Evolutionary conservation across 2,329 filamentous ascomycete genomes (phyloP).

Genomic region (Ceratocystis ficicola): DNA sequence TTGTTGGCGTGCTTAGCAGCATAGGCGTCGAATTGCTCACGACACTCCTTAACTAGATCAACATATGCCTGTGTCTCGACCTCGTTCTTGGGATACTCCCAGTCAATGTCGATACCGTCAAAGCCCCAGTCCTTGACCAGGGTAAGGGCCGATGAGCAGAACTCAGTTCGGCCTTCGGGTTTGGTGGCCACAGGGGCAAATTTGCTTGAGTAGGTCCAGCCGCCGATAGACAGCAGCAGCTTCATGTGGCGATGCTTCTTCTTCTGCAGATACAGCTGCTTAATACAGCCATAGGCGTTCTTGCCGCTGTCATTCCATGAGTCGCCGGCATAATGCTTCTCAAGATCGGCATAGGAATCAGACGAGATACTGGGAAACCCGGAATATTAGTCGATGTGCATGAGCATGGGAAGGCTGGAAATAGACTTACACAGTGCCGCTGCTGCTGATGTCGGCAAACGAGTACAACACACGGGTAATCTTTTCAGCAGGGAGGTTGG

Average conservation of each 20-base stretch:
- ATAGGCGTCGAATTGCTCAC: constrained; percentile 35
- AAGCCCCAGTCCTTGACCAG: constrained; percentile 57
- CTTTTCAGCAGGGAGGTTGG: constrained; percentile 53
- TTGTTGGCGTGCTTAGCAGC: constrained; percentile 31
- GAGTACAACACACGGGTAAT: constrained; percentile 61
- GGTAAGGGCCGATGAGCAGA: constrained; percentile 56
- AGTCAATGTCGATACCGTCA: constrained; percentile 46
- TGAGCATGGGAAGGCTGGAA: neutral
- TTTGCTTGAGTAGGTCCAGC: constrained; percentile 63
- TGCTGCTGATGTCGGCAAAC: constrained; percentile 23
- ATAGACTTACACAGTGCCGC: constrained; percentile 26
- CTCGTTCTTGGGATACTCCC: constrained; percentile 39
- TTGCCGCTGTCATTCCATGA: constrained; percentile 43
- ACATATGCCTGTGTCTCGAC: constrained; percentile 34
- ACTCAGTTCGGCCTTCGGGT: constrained; percentile 46
- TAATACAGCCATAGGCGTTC: constrained; percentile 66
- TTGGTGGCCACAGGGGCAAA: constrained; percentile 54
- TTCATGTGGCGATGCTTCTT: constrained; percentile 66
- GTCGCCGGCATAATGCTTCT: constrained; percentile 59
- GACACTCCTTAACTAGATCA: constrained; percentile 34
- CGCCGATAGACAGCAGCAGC: constrained; percentile 67
- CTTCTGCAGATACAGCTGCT: constrained; percentile 66
- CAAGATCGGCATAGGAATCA: constrained; percentile 49
- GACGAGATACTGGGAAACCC: constrained; percentile 36
- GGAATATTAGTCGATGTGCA: constrained; percentile 12